Evolutionary conservation across 2,329 filamentous ascomycete genomes (phyloP).

Genomic region (Paraconiothyrium sp.): DNA sequence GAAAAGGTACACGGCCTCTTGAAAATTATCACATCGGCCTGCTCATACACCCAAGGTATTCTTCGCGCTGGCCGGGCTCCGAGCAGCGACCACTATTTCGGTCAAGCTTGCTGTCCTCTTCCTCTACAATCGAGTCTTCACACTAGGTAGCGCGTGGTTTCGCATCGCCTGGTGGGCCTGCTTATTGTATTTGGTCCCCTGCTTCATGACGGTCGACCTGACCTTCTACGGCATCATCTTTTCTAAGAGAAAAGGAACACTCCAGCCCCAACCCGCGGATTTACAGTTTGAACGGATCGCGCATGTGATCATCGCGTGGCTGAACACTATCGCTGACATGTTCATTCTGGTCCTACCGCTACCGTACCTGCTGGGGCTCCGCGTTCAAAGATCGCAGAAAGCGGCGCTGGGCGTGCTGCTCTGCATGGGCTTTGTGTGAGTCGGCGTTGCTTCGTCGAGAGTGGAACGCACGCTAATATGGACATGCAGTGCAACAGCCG

Average conservation of each 20-base stretch:
- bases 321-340: constrained; percentile 2
- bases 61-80: constrained; percentile 5
- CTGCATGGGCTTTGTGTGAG: constrained; percentile 6
- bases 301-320: background rate
- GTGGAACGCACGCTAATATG: background rate
- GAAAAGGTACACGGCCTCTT: background rate
- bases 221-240: constrained; percentile 3
- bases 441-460: background rate
- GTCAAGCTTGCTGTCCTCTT: constrained; percentile 2
- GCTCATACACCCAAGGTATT: background rate
- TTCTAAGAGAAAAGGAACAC: background rate
- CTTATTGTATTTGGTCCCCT: constrained; percentile 4
- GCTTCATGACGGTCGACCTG: constrained; percentile 2
- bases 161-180: constrained; percentile 2
- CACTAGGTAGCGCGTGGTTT: background rate
- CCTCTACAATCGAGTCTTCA: constrained; percentile 8
- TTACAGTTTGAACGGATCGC: background rate
- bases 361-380: background rate
- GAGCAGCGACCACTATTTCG: constrained; percentile 6
- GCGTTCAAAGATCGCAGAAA: constrained; percentile 1
- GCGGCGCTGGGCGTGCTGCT: background rate
- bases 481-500: constrained; percentile 2
- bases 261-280: background rate
- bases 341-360: background rate
- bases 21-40: background rate